phyloP scores from a whole-genome alignment of 352 stramenopile genomes.

The Phytophthora citrophthora region DNA sequence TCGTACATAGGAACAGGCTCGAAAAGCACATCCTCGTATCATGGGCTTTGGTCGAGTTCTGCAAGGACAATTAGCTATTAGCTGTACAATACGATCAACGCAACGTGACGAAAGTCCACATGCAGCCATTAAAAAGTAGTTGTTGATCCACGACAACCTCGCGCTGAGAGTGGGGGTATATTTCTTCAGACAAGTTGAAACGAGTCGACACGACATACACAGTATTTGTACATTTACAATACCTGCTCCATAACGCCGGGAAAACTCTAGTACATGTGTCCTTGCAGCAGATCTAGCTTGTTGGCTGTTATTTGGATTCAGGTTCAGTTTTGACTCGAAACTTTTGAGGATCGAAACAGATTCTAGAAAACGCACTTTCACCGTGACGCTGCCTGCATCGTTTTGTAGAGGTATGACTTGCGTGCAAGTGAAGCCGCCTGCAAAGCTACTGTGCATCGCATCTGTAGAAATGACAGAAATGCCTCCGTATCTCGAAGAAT shows the following conservation, averaged over 20 bases:
- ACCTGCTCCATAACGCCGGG: no score
- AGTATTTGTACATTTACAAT: neutral
- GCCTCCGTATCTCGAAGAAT: slow-evolving; percentile 6
- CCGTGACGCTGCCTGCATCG: no score
- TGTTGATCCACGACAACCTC: no score
- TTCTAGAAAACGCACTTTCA: no score
- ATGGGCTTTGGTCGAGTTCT: slow-evolving; percentile 1
- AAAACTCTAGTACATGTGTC: neutral
- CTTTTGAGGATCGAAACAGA: no score
- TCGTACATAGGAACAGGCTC: slow-evolving; percentile 1
- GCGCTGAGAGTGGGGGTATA: no score
- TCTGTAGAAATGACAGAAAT: slow-evolving; percentile 1
- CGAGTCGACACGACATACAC: neutral
- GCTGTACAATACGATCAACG: neutral
- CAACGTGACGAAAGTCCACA: neutral
- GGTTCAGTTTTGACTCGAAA: no score
- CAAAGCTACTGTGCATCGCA: slow-evolving; percentile 3
- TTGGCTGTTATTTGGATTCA: no score
- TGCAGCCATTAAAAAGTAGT: no score
- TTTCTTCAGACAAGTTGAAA: neutral
- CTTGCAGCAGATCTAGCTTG: neutral
- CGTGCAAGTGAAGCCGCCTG: neutral
- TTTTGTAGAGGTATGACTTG: no score
- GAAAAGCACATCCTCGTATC: slow-evolving; percentile 5
- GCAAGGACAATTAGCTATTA: neutral